These are phyloP conservation scores for Chaetomiaceae sp. DNA, from an alignment of 2,329 filamentous ascomycete species.

Conservation along the genomic window DNA sequence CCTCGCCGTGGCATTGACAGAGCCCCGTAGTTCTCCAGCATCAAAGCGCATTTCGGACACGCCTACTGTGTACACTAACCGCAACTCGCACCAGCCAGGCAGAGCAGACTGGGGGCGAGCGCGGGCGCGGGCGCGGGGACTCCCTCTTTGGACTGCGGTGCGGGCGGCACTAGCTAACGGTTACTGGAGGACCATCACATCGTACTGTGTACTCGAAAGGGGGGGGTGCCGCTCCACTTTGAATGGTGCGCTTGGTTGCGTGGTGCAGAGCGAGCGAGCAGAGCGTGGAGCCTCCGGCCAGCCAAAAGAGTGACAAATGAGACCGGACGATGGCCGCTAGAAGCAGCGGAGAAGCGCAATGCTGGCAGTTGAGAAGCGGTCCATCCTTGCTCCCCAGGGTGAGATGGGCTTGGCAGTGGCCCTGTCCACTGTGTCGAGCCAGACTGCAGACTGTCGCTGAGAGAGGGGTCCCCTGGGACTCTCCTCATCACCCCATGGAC, in stretches of 20 bases:
- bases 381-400: conserved; percentile 21
- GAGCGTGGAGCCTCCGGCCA: too few relatives aligned
- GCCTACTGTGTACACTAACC: too few relatives aligned
- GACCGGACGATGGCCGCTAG: conserved; percentile 14
- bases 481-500: conserved; percentile 22
- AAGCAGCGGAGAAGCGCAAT: conserved; percentile 20
- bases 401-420: conserved; percentile 22
- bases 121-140: too few relatives aligned
- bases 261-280: not conserved
- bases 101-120: too few relatives aligned
- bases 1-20: conserved; percentile 15
- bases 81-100: too few relatives aligned
- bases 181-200: too few relatives aligned
- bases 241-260: conserved; percentile 8
- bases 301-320: conserved; percentile 15
- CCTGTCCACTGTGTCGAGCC: conserved; percentile 23
- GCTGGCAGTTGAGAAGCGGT: conserved; percentile 20
- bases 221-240: not conserved
- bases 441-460: conserved; percentile 30
- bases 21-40: not conserved
- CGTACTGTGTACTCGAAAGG: too few relatives aligned
- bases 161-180: too few relatives aligned
- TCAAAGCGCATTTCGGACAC: conserved; percentile 10
- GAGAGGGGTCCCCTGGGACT: conserved; percentile 14
- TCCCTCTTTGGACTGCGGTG: too few relatives aligned